Conservation (phyloP, 345 rosid genomes). For the Stellera chamaejasme region DNA sequence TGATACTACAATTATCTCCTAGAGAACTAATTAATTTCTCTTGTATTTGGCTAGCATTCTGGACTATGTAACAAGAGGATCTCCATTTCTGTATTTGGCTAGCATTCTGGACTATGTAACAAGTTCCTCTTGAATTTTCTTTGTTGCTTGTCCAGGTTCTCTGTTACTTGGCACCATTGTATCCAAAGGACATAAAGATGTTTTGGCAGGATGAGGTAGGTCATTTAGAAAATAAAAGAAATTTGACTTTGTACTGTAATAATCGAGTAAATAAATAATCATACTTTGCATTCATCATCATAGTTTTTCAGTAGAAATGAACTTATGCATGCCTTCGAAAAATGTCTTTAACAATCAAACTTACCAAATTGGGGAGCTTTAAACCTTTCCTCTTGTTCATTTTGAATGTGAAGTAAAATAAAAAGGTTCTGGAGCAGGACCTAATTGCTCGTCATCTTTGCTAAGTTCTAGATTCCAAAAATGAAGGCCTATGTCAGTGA, state of each 20-base stretch:
- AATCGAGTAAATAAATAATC: no score
- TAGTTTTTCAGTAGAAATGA: no score
- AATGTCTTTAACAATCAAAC: not conserved
- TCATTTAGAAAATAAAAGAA: conserved; percentile 1
- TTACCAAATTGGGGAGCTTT: not conserved
- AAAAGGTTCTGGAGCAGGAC: conserved; percentile 11
- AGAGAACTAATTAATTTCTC: no score
- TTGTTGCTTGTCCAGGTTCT: conserved; percentile 57
- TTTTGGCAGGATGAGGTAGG: conserved; percentile 99
- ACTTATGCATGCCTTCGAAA: not conserved
- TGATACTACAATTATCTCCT: no score
- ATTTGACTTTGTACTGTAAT: conserved; percentile 1
- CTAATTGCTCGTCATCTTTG: conserved; percentile 48
- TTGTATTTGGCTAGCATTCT: no score
- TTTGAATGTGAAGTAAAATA: conserved; percentile 6
- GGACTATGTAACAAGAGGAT: not conserved
- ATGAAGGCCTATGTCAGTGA: conserved; percentile 98
- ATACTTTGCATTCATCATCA: no score
- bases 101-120: not conserved
- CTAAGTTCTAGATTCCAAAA: conserved; percentile 99
- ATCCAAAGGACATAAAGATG: conserved; percentile 75
- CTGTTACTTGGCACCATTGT: conserved; percentile 81
- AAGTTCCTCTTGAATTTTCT: not conserved
- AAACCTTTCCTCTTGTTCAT: not conserved
- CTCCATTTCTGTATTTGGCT: no score